A percentile compares a stretch with the other conserved stretches of the same genome.
Evolutionary conservation across 2,329 filamentous ascomycete species (phyloP).

Genomic region (Dactylellina parvicollis): DNA sequence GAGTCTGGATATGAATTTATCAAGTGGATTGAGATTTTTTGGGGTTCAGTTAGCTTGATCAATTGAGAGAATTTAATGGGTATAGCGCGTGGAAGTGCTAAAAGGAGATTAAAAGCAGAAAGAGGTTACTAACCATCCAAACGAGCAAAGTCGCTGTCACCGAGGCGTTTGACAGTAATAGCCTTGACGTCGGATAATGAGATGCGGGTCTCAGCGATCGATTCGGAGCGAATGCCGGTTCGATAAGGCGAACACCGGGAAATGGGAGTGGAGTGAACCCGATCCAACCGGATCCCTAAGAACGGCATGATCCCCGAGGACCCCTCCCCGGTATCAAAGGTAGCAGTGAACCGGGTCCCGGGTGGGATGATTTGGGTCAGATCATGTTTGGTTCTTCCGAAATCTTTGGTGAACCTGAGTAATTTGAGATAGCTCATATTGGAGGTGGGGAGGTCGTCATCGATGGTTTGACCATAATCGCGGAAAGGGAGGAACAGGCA

Average conservation of each 20-base stretch:
- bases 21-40: background rate
- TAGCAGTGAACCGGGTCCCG: slow-evolving; percentile 6
- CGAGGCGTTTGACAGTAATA: slow-evolving; percentile 12
- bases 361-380: slow-evolving; percentile 2
- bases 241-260: slow-evolving; percentile 8
- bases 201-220: slow-evolving; percentile 17
- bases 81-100: background rate
- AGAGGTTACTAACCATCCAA: slow-evolving; percentile 9
- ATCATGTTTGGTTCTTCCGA: slow-evolving; percentile 10
- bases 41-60: background rate
- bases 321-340: slow-evolving; percentile 27
- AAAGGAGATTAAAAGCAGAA: background rate
- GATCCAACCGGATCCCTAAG: slow-evolving; percentile 35
- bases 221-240: slow-evolving; percentile 8
- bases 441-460: background rate
- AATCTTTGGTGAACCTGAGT: slow-evolving; percentile 17
- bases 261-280: background rate
- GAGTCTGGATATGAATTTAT: slow-evolving; percentile 7
- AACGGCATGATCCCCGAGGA: background rate
- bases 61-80: background rate
- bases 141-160: slow-evolving; percentile 8
- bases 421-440: slow-evolving; percentile 26
- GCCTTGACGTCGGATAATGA: slow-evolving; percentile 30
- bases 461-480: slow-evolving; percentile 2
- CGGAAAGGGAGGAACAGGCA: slow-evolving; percentile 25